These are phyloP conservation scores for Populus ilicifolia DNA, from an alignment of 345 rosid genomes.

Conservation along the genomic window DNA sequence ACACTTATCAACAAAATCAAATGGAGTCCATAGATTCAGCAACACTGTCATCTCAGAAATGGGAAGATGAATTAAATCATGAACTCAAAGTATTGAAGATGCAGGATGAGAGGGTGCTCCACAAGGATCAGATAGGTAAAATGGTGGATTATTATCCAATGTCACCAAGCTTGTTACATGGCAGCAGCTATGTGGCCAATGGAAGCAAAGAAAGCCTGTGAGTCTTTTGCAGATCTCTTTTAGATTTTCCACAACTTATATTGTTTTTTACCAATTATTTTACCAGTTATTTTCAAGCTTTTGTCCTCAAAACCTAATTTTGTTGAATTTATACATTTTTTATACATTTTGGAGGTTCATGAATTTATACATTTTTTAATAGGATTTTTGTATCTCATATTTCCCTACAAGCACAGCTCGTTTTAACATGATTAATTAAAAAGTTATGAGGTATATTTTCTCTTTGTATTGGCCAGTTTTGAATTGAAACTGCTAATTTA, in stretches of 20 bases:
- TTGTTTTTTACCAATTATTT: background rate
- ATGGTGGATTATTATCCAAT: conserved; percentile 51
- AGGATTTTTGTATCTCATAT: no score
- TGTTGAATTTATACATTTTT: no score
- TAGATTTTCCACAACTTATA: background rate
- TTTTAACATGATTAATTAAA: no score
- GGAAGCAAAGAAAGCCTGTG: conserved; percentile 73
- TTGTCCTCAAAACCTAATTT: background rate
- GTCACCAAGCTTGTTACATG: conserved; percentile 87
- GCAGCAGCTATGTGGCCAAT: conserved; percentile 38
- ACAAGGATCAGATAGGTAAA: conserved; percentile 51
- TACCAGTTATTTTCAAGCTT: background rate
- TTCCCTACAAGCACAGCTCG: no score
- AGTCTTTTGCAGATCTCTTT: conserved; percentile 36
- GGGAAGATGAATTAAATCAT: conserved; percentile 65
- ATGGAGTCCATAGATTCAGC: conserved; percentile 45
- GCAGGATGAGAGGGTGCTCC: conserved; percentile 43
- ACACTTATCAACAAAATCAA: conserved; percentile 41
- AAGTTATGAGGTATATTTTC: background rate
- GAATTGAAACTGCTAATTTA: background rate
- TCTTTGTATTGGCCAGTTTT: background rate
- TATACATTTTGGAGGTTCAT: no score
- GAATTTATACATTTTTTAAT: no score
- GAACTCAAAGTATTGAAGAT: conserved; percentile 68
- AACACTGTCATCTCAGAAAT: conserved; percentile 50